Evolutionary conservation across 768 basidiomycete genomes (phyloP).

Genomic region (Coprinopsis marcescibilis): DNA sequence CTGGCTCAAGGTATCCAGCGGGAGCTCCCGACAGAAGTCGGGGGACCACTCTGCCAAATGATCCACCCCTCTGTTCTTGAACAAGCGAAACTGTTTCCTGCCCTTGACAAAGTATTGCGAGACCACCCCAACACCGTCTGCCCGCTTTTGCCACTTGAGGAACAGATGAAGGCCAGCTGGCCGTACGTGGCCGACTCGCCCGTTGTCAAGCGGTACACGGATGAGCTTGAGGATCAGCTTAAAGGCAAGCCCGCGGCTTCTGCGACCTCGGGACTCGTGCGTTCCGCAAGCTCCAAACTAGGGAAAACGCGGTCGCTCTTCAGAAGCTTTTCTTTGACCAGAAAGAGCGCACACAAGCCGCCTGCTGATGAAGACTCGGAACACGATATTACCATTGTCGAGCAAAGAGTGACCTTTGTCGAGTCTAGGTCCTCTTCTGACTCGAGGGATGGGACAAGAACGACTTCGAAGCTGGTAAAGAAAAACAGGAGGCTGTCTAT

Average conservation of each 20-base stretch:
- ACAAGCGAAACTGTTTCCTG: conserved; percentile 31
- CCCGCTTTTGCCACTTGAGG: conserved; percentile 46
- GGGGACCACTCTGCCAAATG: conserved; percentile 43
- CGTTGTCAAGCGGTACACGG: conserved; percentile 17
- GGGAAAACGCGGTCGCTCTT: conserved; percentile 8
- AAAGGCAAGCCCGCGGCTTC: not conserved
- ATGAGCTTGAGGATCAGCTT: conserved; percentile 11
- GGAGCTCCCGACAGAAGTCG: conserved; percentile 40
- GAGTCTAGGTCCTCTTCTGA: too few species aligned
- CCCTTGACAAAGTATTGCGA: conserved; percentile 29
- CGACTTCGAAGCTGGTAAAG: conserved; percentile 7
- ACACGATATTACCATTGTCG: too few species aligned
- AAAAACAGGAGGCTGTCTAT: conserved; percentile 1
- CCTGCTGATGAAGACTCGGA: too few species aligned
- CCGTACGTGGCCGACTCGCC: conserved; percentile 27
- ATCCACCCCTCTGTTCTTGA: conserved; percentile 57
- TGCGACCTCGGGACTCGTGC: not conserved
- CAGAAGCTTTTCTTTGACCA: conserved; percentile 3
- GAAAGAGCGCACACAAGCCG: too few species aligned
- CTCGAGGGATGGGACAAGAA: too few species aligned
- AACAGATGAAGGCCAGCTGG: conserved; percentile 44
- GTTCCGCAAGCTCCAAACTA: conserved; percentile 3
- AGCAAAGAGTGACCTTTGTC: too few species aligned
- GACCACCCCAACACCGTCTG: conserved; percentile 40
- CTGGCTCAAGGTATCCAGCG: conserved; percentile 42